phyloP scores from a whole-genome alignment of 805 yeast genomes.

The Candida schatavii region DNA sequence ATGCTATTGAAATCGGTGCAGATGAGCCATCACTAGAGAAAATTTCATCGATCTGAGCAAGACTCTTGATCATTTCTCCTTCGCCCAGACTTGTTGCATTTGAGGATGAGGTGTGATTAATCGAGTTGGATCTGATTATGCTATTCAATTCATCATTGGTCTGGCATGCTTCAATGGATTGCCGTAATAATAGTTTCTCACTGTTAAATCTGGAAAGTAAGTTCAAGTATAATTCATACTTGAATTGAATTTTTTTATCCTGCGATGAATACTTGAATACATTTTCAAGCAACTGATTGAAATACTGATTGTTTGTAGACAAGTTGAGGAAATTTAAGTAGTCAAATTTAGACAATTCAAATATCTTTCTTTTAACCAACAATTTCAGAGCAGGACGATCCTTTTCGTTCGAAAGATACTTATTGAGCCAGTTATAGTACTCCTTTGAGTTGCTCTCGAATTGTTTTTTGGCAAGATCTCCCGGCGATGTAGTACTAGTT shows the following conservation, averaged over 20 bases:
- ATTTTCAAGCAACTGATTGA: conserved; percentile 35
- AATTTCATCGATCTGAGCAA: conserved; percentile 20
- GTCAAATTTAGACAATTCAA: conserved; percentile 45
- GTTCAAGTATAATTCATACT: conserved; percentile 30
- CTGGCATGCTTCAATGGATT: conserved; percentile 37
- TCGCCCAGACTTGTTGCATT: conserved; percentile 7
- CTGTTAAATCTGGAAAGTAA: conserved; percentile 37
- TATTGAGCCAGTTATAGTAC: conserved; percentile 42
- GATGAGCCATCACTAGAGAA: conserved; percentile 15
- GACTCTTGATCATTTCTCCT: not conserved
- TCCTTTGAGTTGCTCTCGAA: conserved; percentile 42
- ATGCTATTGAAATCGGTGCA: not conserved
- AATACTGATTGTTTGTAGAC: conserved; percentile 38
- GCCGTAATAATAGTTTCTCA: conserved; percentile 39
- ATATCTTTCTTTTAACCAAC: conserved; percentile 31
- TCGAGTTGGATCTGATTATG: conserved; percentile 23
- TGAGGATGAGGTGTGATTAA: conserved; percentile 8
- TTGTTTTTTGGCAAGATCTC: conserved; percentile 25
- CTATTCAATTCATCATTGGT: conserved; percentile 39
- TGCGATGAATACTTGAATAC: conserved; percentile 23
- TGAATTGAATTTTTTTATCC: conserved; percentile 9
- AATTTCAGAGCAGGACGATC: conserved; percentile 42
- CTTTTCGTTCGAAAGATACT: conserved; percentile 41
- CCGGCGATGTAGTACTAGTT: conserved; percentile 10
- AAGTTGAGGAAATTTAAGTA: conserved; percentile 41